Percentiles rank a stretch among this genome's conserved stretches.
Conservation (phyloP, 2,329 filamentous ascomycete species). For the Elsinoe perseae region DNA sequence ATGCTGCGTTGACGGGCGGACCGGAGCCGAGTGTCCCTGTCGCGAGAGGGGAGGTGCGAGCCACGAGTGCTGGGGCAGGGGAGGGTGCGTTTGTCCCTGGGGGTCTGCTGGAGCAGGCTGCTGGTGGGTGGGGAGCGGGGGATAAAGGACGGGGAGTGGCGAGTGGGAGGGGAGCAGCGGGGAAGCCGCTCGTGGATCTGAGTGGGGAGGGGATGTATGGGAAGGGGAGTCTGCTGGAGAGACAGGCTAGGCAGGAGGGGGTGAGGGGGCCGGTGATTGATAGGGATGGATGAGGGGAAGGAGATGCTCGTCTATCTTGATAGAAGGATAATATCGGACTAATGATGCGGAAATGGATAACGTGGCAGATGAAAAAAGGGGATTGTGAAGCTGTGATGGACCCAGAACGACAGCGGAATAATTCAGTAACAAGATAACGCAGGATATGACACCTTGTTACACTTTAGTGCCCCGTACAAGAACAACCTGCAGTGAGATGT, state of each 20-base stretch:
- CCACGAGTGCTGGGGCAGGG: not conserved
- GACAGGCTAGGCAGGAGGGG: conserved; percentile 25
- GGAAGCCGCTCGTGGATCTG: conserved; percentile 40
- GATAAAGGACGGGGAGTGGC: conserved; percentile 34
- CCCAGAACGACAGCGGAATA: not conserved
- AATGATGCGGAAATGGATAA: too few species aligned
- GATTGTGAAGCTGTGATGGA: not conserved
- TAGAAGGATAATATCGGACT: too few species aligned
- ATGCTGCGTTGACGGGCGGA: conserved; percentile 10
- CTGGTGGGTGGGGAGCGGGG: conserved; percentile 33
- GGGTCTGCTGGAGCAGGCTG: conserved; percentile 34
- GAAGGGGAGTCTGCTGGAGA: conserved; percentile 42
- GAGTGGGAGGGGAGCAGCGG: conserved; percentile 36
- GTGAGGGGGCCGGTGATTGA: conserved; percentile 31
- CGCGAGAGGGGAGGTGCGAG: not conserved
- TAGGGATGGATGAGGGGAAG: conserved; percentile 21
- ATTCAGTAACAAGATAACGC: too few species aligned
- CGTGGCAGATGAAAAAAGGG: not conserved
- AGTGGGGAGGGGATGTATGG: conserved; percentile 37
- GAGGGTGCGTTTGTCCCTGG: conserved; percentile 39
- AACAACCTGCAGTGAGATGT: not conserved
- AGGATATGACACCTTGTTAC: not conserved
- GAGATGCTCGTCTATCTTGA: too few species aligned
- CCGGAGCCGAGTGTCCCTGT: not conserved
- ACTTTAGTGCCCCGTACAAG: too few species aligned